Evolutionary conservation across 139 green algal genomes (phyloP).

Genomic region (Picochlorum sp.): DNA sequence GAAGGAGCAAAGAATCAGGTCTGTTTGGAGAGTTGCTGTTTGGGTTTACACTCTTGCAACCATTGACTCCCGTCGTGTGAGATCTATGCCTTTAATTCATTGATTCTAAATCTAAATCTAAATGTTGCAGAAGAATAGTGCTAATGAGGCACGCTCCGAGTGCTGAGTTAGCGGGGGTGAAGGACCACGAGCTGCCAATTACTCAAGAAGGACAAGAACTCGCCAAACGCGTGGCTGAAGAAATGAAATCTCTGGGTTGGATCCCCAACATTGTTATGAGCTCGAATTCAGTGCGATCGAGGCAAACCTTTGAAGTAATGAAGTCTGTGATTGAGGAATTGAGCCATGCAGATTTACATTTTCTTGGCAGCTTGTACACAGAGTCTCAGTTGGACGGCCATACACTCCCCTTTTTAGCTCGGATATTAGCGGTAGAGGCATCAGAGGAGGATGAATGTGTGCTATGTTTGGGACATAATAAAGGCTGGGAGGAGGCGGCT

Average conservation of each 20-base stretch:
- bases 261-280: conserved; percentile 54
- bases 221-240: conserved; percentile 28
- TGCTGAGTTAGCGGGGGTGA: conserved; percentile 16
- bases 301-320: conserved; percentile 76
- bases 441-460: conserved; percentile 30
- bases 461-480: conserved; percentile 80
- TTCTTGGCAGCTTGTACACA: conserved; percentile 73
- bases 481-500: conserved; percentile 73
- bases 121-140: conserved; percentile 45
- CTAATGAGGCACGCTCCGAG: conserved; percentile 74
- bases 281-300: conserved; percentile 57
- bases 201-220: conserved; percentile 24
- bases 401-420: conserved; percentile 42
- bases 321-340: conserved; percentile 35
- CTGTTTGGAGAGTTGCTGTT: no score
- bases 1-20: no score
- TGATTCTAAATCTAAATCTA: background rate
- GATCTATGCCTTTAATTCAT: no score
- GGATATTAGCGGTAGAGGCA: conserved; percentile 15
- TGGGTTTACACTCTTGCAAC: no score
- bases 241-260: conserved; percentile 52
- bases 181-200: conserved; percentile 60
- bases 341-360: conserved; percentile 42
- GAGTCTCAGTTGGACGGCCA: conserved; percentile 68
- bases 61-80: no score